A percentile compares a stretch with the other conserved stretches of the same genome.
Conservation (phyloP, 805 yeast genomes). For the Alloascoidea africana region DNA sequence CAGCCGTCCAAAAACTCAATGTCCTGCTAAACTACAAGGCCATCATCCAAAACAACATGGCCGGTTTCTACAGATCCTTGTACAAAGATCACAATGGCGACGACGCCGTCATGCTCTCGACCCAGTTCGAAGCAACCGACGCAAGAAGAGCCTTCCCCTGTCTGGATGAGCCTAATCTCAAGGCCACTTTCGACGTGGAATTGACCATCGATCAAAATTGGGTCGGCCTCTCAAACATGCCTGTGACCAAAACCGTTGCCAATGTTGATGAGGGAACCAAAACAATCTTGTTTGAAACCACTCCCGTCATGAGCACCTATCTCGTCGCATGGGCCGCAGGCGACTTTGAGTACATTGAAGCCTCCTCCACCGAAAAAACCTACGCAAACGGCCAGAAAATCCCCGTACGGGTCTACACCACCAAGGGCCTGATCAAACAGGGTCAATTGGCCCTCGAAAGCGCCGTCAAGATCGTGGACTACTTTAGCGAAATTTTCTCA, state of each 20-base stretch:
- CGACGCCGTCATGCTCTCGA: constrained; percentile 61
- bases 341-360: constrained; percentile 61
- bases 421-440: constrained; percentile 59
- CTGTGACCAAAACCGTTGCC: constrained; percentile 52
- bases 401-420: constrained; percentile 70
- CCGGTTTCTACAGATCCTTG: constrained; percentile 64
- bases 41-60: constrained; percentile 61
- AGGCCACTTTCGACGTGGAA: constrained; percentile 55
- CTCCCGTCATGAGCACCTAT: constrained; percentile 78
- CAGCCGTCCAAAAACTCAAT: constrained; percentile 24
- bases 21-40: constrained; percentile 43
- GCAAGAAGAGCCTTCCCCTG: constrained; percentile 82
- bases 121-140: constrained; percentile 81
- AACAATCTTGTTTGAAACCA: constrained; percentile 66
- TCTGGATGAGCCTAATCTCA: constrained; percentile 71
- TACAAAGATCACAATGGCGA: constrained; percentile 38
- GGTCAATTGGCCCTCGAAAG: constrained; percentile 62
- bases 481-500: constrained; percentile 59
- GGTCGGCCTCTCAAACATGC: constrained; percentile 22
- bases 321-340: constrained; percentile 75
- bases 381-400: constrained; percentile 37
- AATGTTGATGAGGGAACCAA: constrained; percentile 61
- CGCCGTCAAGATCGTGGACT: constrained; percentile 60
- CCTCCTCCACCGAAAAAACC: constrained; percentile 17
- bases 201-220: constrained; percentile 26